Percentiles rank a stretch among this genome's conserved stretches.
Conservation (phyloP, 495 filamentous ascomycete genomes). For the Hypoxylon rickii region DNA sequence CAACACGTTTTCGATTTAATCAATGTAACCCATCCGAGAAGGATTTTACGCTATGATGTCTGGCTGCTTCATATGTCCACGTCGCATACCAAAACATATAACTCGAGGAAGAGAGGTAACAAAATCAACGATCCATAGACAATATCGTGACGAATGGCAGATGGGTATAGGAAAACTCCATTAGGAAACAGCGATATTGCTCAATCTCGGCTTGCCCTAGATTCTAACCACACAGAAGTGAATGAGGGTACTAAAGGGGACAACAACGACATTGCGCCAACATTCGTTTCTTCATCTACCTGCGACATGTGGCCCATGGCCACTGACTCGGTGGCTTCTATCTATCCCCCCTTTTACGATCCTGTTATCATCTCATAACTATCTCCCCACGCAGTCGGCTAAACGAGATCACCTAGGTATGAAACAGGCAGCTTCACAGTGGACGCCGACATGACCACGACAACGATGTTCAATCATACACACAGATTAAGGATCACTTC, state of each 20-base stretch:
- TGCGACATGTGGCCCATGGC: not conserved
- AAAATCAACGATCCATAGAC: no score
- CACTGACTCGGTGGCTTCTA: not conserved
- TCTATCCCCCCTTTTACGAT: not conserved
- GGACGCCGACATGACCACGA: not conserved
- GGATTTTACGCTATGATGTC: not conserved
- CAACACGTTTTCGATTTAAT: not conserved
- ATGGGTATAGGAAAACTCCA: no score
- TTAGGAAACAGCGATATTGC: constrained; percentile 11
- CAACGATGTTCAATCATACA: not conserved
- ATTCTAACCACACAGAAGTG: not conserved
- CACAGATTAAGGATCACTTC: no score
- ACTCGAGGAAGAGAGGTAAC: not conserved
- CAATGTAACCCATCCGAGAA: not conserved
- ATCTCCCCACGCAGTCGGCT: no score
- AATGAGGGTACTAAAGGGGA: not conserved
- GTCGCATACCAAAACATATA: not conserved
- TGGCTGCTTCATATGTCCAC: not conserved
- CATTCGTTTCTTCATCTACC: not conserved
- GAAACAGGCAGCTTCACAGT: no score
- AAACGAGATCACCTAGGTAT: no score
- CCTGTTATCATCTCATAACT: not conserved
- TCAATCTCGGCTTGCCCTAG: constrained; percentile 19
- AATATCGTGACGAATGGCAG: no score
- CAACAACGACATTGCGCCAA: not conserved